A percentile compares a stretch with the other conserved stretches of the same genome.
phyloP scores from a whole-genome alignment of 2,329 filamentous ascomycete species.

The Aspergillus carbonarius region DNA sequence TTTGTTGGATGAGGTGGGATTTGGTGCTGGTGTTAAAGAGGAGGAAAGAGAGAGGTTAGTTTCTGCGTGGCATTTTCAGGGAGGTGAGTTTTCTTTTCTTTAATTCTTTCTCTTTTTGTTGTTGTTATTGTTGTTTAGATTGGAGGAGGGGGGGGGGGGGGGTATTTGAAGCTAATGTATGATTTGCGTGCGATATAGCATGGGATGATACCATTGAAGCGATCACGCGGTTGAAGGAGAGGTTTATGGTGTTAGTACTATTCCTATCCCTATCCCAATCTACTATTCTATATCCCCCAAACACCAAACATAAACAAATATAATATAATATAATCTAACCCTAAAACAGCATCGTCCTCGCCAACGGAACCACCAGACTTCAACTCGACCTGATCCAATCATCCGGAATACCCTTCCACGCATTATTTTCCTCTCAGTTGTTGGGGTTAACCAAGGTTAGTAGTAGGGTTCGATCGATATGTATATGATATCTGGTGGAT shows the following conservation, averaged over 20 bases:
- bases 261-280: neutral
- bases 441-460: slow-evolving; percentile 35
- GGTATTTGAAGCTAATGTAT: neutral
- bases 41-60: slow-evolving; percentile 15
- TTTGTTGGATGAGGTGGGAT: slow-evolving; percentile 27
- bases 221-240: slow-evolving; percentile 39
- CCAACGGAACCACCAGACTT: slow-evolving; percentile 56
- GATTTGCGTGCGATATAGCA: slow-evolving; percentile 28
- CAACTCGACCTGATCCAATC: slow-evolving; percentile 54
- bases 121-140: neutral
- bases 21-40: slow-evolving; percentile 38
- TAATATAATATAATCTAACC: too few relatives aligned
- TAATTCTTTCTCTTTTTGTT: neutral
- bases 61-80: slow-evolving; percentile 44
- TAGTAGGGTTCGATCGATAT: too few relatives aligned
- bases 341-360: slow-evolving; percentile 51
- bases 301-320: too few relatives aligned
- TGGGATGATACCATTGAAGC: slow-evolving; percentile 54
- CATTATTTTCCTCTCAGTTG: slow-evolving; percentile 55
- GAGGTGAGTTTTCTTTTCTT: neutral
- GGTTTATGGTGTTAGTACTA: slow-evolving; percentile 38
- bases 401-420: slow-evolving; percentile 51
- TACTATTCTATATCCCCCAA: too few relatives aligned
- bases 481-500: too few relatives aligned
- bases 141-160: neutral